These are phyloP conservation scores for Camelina laxa DNA, from an alignment of 345 rosid genomes.

Conservation along the genomic window DNA sequence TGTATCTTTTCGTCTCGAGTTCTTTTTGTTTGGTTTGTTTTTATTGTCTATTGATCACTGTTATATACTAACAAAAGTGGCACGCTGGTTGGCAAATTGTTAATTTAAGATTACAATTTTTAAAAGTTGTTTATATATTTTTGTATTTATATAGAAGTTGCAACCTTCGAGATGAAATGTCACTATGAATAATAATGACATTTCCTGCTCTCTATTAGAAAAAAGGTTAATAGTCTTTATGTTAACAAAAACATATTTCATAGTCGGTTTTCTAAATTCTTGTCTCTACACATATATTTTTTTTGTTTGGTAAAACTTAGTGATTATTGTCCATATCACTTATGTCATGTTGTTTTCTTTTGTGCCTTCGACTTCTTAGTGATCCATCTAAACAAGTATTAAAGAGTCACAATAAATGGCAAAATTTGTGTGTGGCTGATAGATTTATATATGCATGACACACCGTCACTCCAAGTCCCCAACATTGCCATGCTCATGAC, in stretches of 20 bases:
- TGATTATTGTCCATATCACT: neutral
- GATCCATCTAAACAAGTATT: neutral
- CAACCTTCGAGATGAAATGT: neutral
- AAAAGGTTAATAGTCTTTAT: neutral
- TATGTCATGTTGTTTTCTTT: neutral
- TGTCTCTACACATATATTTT: too few relatives aligned
- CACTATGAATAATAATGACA: neutral
- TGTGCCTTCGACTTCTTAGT: neutral
- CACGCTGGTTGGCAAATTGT: neutral
- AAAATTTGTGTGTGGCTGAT: neutral
- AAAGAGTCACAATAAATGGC: neutral
- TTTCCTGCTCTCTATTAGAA: neutral
- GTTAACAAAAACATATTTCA: too few relatives aligned
- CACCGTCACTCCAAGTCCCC: neutral
- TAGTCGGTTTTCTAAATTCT: too few relatives aligned
- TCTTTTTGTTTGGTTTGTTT: slow-evolving; percentile 2
- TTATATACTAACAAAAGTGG: slow-evolving; percentile 15
- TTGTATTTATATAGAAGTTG: neutral
- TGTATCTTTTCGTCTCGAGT: neutral
- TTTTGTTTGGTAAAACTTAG: too few relatives aligned
- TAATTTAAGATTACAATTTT: neutral
- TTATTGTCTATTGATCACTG: slow-evolving; percentile 4
- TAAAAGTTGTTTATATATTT: neutral
- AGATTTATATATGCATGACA: neutral
- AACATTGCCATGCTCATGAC: neutral